Base-by-base conservation (phyloP, 495 filamentous ascomycete species). In the Lasiosphaeris hirsuta region DNA sequence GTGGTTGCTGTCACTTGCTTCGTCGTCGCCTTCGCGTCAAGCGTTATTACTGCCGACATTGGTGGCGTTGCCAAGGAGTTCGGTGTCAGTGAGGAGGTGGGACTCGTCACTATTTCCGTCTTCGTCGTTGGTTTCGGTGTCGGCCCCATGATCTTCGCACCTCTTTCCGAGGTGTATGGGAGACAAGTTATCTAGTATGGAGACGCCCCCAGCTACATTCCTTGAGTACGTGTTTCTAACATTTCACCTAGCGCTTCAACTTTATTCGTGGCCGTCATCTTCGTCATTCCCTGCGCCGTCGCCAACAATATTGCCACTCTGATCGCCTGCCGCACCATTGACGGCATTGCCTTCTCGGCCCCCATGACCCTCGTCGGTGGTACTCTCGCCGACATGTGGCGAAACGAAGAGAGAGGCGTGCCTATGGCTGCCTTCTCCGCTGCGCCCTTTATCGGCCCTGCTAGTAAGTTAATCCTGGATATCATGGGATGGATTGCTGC, bases 341-440 rank as follows among this genome's bases (percentile, higher is more conserved):
- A 90, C 56, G 89, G 89, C 41, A 92, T 92, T 51, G 87, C 88
- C 7, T 91, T 92, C 68, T 88, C 84, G 18, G 88, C 89, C 0
- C 89, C 89, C 2, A 92, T 93, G 86, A 92, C 89, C 0, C 75
- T 92, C 0, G 88, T 92, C 14, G 89, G 89, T 49, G 89, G 89
- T 19, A 90, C 86, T 13, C 70, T 93, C 34, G 85, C 89, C n/a
- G 89, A 93, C 69, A 63, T 92, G 9, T 93, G 89, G 88, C 82
- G 70, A 48, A 87, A 83, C n/a, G 89, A 92, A 61, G 89, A 93
- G 63, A 79, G 89, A 38, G 89, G 89, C 63, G 84, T 92, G 30
- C 87, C 89, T 2, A 92, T 93, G 89, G 89, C 89, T n/a, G 87
- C 88, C 34, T 93, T 92, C 71, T 85, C 80, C 30, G 88, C 89